These are phyloP conservation scores for Chalciporus sp. DNA, from an alignment of 1,284 basidiomycete species.

Conservation along the genomic window DNA sequence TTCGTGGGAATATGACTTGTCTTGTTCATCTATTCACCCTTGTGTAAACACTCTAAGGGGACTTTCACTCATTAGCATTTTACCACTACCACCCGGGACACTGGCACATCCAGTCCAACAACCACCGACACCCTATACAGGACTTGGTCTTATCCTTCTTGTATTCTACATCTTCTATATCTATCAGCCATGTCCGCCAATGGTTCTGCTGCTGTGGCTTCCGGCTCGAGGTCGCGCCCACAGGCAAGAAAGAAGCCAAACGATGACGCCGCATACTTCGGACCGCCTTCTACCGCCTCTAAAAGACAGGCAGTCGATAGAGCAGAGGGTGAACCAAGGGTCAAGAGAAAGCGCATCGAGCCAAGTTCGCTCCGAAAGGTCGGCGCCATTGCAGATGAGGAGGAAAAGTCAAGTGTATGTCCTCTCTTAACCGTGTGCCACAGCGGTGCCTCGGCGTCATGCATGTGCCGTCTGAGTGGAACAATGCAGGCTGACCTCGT, in stretches of 20 bases:
- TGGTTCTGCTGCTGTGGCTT: slow-evolving; percentile 35
- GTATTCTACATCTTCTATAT: not conserved
- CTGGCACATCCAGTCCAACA: not conserved
- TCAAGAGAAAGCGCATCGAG: slow-evolving; percentile 70
- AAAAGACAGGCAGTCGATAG: slow-evolving; percentile 64
- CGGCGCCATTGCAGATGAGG: slow-evolving; percentile 33
- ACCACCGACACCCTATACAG: slow-evolving; percentile 1
- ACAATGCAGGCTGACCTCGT: slow-evolving; percentile 13
- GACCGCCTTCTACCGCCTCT: slow-evolving; percentile 45
- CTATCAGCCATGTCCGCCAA: slow-evolving; percentile 39
- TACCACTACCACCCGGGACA: not conserved
- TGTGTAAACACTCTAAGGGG: not conserved
- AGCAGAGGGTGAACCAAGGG: slow-evolving; percentile 64
- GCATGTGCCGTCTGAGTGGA: not conserved
- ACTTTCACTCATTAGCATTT: not conserved
- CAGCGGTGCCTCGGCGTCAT: not conserved
- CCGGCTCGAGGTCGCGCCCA: slow-evolving; percentile 55
- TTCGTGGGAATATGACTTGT: slow-evolving; percentile 26
- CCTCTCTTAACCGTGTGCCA: not conserved
- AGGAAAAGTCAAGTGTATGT: slow-evolving; percentile 43
- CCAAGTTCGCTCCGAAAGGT: slow-evolving; percentile 29
- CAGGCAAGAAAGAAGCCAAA: slow-evolving; percentile 60
- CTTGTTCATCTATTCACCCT: too few relatives aligned
- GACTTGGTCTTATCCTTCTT: not conserved
- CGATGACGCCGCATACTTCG: slow-evolving; percentile 66